These are phyloP conservation scores for Penicillium diatomitis DNA, from an alignment of 495 filamentous ascomycete genomes.

Conservation along the genomic window DNA sequence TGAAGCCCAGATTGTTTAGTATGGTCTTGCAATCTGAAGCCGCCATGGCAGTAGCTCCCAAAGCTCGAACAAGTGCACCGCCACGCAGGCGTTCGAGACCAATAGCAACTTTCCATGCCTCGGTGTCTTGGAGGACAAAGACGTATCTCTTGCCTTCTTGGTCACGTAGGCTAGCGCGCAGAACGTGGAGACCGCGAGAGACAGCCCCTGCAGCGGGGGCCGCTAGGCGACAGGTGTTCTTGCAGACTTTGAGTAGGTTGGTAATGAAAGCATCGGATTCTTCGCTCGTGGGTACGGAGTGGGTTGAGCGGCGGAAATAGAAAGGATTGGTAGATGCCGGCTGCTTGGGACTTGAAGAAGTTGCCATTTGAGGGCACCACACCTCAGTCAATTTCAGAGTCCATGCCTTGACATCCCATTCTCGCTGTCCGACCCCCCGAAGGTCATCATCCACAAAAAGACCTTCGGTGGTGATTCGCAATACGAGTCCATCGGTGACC, in stretches of 20 bases:
- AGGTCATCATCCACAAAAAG: conserved; percentile 96
- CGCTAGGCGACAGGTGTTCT: conserved; percentile 47
- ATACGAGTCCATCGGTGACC: conserved; percentile 78
- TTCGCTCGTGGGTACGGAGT: conserved; percentile 46
- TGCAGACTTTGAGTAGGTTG: conserved; percentile 51
- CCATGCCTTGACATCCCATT: conserved; percentile 99
- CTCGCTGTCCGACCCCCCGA: conserved; percentile 73
- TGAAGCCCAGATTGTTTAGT: conserved; percentile 54
- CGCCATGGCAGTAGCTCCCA: conserved; percentile 56
- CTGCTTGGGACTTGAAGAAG: conserved; percentile 13
- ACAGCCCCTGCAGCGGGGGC: conserved; percentile 37
- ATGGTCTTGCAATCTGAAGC: conserved; percentile 49
- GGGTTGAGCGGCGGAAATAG: conserved; percentile 26
- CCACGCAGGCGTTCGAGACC: conserved; percentile 66
- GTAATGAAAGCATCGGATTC: conserved; percentile 54
- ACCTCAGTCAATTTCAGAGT: conserved; percentile 88
- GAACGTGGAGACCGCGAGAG: conserved; percentile 58
- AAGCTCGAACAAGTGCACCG: conserved; percentile 57
- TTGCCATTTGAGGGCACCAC: conserved; percentile 55
- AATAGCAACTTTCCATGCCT: conserved; percentile 87
- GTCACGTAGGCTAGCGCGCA: conserved; percentile 76
- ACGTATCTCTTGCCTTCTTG: conserved; percentile 74
- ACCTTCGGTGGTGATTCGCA: conserved; percentile 79
- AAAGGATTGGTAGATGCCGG: conserved; percentile 22
- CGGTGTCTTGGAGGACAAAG: conserved; percentile 71